Conservation (phyloP, 2,329 filamentous ascomycete species). For the Podosphaera xanthii region DNA sequence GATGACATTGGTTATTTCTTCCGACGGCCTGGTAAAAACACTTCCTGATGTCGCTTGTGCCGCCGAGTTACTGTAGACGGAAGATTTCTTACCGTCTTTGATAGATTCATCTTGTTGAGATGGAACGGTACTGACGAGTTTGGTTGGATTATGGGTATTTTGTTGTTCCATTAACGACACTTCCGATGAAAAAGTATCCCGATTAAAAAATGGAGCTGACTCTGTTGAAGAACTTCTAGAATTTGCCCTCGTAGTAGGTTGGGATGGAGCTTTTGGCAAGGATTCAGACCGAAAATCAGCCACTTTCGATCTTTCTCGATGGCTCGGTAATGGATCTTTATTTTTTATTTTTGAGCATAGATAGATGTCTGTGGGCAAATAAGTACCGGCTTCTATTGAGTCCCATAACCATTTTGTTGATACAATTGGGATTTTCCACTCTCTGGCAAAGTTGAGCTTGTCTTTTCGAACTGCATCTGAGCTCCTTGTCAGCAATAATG, state of each 20-base stretch:
- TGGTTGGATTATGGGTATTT: not conserved
- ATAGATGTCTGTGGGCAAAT: conserved; percentile 25
- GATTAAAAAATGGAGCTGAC: not conserved
- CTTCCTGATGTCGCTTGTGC: conserved; percentile 7
- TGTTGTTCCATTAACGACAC: conserved; percentile 2
- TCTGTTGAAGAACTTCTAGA: not conserved
- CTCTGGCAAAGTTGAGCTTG: conserved; percentile 55
- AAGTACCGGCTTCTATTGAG: conserved; percentile 39
- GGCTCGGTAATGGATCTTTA: conserved; percentile 7
- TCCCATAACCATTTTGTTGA: conserved; percentile 66
- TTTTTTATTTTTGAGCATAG: conserved; percentile 16
- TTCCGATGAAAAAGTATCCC: not conserved
- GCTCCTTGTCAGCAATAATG: conserved; percentile 42
- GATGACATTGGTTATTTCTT: conserved; percentile 12
- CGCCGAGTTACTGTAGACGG: conserved; percentile 8
- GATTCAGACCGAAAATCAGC: not conserved
- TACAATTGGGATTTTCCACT: conserved; percentile 64
- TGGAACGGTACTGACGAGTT: not conserved
- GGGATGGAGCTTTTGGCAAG: not conserved
- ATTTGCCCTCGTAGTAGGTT: not conserved
- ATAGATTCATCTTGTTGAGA: not conserved
- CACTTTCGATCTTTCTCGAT: not conserved
- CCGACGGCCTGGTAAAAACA: conserved; percentile 3
- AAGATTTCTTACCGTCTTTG: conserved; percentile 11
- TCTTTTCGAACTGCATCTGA: conserved; percentile 33